Conservation (phyloP, 805 yeast species). For the Cyberlindnera lachancei region DNA sequence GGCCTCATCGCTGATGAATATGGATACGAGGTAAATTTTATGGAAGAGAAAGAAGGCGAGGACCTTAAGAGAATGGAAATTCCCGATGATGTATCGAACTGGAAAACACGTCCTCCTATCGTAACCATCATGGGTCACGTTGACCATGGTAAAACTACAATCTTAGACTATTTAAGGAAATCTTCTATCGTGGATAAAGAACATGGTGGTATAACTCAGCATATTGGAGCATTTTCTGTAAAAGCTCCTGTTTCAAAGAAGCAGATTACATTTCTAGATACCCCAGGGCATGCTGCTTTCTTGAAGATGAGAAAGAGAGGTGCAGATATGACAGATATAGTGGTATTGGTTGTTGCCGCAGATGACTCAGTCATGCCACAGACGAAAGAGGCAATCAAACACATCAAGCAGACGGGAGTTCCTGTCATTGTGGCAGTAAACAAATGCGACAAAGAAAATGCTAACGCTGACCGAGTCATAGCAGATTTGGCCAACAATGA, state of each 20-base stretch:
- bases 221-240: slow-evolving; percentile 94
- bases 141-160: slow-evolving; percentile 96
- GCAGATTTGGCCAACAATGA: slow-evolving; percentile 71
- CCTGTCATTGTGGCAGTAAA: slow-evolving; percentile 88
- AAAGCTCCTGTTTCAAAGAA: slow-evolving; percentile 68
- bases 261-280: slow-evolving; percentile 82
- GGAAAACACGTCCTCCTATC: slow-evolving; percentile 78
- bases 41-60: slow-evolving; percentile 23
- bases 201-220: slow-evolving; percentile 96
- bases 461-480: slow-evolving; percentile 67
- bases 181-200: slow-evolving; percentile 79
- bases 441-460: slow-evolving; percentile 79
- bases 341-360: slow-evolving; percentile 89
- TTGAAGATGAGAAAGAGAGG: slow-evolving; percentile 95
- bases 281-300: slow-evolving; percentile 98
- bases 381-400: slow-evolving; percentile 91
- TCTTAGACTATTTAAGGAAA: slow-evolving; percentile 78
- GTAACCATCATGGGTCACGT: slow-evolving; percentile 99
- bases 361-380: slow-evolving; percentile 99
- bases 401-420: slow-evolving; percentile 74
- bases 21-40: slow-evolving; percentile 51
- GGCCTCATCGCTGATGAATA: slow-evolving; percentile 83
- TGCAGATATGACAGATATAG: slow-evolving; percentile 88
- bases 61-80: slow-evolving; percentile 50
- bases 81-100: slow-evolving; percentile 25